Conservation (phyloP, 2,329 filamentous ascomycete species). For the Trematosphaeria pertusa region DNA sequence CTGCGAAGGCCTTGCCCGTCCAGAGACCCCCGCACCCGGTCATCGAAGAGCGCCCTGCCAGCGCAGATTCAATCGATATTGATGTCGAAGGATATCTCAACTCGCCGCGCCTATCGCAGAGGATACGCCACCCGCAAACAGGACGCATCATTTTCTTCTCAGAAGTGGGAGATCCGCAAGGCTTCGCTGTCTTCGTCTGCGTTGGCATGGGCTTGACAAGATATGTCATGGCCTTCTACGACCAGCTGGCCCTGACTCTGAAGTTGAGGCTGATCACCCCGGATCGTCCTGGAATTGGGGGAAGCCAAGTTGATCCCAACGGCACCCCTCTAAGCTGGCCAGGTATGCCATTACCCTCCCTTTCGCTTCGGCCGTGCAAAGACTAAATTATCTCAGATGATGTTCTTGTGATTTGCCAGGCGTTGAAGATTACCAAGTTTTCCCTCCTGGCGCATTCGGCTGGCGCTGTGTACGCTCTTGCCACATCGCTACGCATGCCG, state of each 20-base stretch:
- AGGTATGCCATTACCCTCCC: slow-evolving; percentile 65
- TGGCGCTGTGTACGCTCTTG: slow-evolving; percentile 96
- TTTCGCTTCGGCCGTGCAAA: slow-evolving; percentile 47
- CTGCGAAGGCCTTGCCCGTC: slow-evolving; percentile 16
- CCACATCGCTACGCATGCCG: slow-evolving; percentile 92
- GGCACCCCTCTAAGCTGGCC: slow-evolving; percentile 93
- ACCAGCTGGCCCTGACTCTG: slow-evolving; percentile 88
- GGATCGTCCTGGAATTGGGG: slow-evolving; percentile 91
- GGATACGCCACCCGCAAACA: slow-evolving; percentile 83
- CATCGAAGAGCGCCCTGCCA: slow-evolving; percentile 75
- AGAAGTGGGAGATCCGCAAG: slow-evolving; percentile 91
- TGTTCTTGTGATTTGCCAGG: slow-evolving; percentile 91
- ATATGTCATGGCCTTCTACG: slow-evolving; percentile 96
- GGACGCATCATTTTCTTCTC: slow-evolving; percentile 93
- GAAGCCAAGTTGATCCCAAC: slow-evolving; percentile 84
- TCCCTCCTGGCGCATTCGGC: slow-evolving; percentile 96
- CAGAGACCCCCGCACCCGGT: slow-evolving; percentile 53
- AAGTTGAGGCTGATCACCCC: slow-evolving; percentile 91
- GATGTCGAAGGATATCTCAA: slow-evolving; percentile 85
- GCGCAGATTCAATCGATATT: slow-evolving; percentile 85
- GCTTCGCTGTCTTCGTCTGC: slow-evolving; percentile 92
- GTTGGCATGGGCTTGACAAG: slow-evolving; percentile 97
- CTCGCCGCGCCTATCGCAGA: slow-evolving; percentile 85
- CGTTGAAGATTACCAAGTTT: slow-evolving; percentile 92
- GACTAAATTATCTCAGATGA: too few species aligned